phyloP scores from a whole-genome alignment of 139 green algal species.

The Coelastrella sp. region DNA sequence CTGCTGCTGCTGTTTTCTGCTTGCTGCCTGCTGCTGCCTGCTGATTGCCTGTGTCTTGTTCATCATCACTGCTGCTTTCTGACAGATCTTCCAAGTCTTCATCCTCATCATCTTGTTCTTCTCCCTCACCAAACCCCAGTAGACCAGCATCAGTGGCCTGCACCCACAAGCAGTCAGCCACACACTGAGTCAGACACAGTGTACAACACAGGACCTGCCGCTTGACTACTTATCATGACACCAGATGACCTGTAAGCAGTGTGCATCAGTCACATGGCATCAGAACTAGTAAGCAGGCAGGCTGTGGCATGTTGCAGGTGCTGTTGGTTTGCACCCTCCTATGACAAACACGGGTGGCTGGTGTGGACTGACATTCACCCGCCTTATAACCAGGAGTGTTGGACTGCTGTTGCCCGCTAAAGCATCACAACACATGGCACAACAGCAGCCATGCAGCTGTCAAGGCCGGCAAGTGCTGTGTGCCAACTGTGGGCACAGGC shows the following conservation, averaged over 20 bases:
- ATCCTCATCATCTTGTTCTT: conserved; percentile 57
- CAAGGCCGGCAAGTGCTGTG: not conserved
- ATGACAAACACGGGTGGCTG: too few relatives aligned
- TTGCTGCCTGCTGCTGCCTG: not conserved
- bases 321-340: too few relatives aligned
- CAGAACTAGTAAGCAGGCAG: not conserved
- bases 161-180: not conserved
- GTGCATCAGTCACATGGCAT: not conserved
- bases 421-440: not conserved
- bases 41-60: not conserved
- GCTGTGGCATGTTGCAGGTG: too few relatives aligned
- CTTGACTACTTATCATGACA: not conserved
- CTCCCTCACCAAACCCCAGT: conserved; percentile 83
- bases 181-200: conserved; percentile 46
- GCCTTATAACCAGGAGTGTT: not conserved
- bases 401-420: not conserved
- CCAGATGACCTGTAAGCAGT: not conserved
- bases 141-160: conserved; percentile 87
- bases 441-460: not conserved
- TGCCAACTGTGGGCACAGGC: not conserved
- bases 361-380: too few relatives aligned
- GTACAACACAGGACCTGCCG: not conserved
- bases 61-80: not conserved
- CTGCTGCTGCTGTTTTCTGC: conserved; percentile 26
- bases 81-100: conserved; percentile 5